phyloP scores from a whole-genome alignment of 2,329 filamentous ascomycete species.

The Fusarium sp. region DNA sequence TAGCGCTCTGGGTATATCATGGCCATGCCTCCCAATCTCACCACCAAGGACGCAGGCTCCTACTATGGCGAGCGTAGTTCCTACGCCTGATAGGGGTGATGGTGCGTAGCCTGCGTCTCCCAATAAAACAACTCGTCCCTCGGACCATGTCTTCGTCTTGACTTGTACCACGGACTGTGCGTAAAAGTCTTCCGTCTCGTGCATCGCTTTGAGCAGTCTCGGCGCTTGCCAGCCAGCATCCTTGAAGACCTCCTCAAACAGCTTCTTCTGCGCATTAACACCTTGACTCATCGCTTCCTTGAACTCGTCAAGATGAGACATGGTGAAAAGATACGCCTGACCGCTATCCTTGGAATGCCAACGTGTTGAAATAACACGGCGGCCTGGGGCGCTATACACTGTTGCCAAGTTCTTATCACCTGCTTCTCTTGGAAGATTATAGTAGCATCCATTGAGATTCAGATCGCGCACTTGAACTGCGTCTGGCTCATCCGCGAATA shows the following conservation, averaged over 20 bases:
- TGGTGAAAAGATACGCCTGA: slow-evolving; percentile 46
- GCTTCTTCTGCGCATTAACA: slow-evolving; percentile 52
- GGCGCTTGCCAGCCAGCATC: slow-evolving; percentile 60
- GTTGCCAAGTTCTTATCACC: slow-evolving; percentile 24
- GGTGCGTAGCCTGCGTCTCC: slow-evolving; percentile 64
- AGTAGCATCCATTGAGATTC: slow-evolving; percentile 26
- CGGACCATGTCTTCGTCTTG: slow-evolving; percentile 51
- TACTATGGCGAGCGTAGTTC: slow-evolving; percentile 58
- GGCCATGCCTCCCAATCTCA: slow-evolving; percentile 49
- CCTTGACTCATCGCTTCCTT: slow-evolving; percentile 39
- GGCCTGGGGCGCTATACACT: slow-evolving; percentile 21
- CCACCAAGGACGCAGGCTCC: slow-evolving; percentile 65
- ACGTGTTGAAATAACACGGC: slow-evolving; percentile 26
- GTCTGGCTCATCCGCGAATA: slow-evolving; percentile 24
- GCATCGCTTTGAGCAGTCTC: slow-evolving; percentile 53
- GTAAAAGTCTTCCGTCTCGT: slow-evolving; percentile 58
- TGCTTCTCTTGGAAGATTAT: slow-evolving; percentile 7
- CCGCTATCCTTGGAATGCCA: slow-evolving; percentile 39
- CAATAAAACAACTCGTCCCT: slow-evolving; percentile 56
- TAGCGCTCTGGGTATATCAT: slow-evolving; percentile 48
- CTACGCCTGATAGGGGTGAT: slow-evolving; percentile 60
- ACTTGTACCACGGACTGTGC: slow-evolving; percentile 57
- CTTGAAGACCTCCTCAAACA: slow-evolving; percentile 54
- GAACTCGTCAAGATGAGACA: slow-evolving; percentile 48
- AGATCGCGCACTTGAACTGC: slow-evolving; percentile 15